Base-by-base conservation (phyloP, 75 land plant species). In the Pinus tabuliformis region DNA sequence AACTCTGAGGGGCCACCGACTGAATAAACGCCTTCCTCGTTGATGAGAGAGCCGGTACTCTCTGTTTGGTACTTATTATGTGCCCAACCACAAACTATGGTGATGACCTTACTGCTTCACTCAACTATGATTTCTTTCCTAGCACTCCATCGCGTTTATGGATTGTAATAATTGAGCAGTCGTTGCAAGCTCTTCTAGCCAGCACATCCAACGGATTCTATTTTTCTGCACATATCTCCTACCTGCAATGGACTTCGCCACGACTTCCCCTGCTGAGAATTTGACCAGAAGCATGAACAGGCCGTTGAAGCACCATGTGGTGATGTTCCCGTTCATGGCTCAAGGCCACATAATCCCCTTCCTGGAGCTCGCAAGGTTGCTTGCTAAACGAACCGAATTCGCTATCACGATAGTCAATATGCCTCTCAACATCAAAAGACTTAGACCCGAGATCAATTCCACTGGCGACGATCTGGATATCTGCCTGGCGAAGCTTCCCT, bases 261-360 rank as follows among this genome's bases (percentile, higher is more conserved):
- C 0, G 6, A 2, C 45, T 3, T 4, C 6, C 45, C 45, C 6
- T 42, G 6, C 0, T 42, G 45, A 42, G 28, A 24, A 24, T 22
- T 1, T 24, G 28, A 24, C 2, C 7, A 59, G 0, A 26, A 26
- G 1, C 36, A 15, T 0, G 7, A 11, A 24, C 33, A 45, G 21
- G 0, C 3, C 3, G 0, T 21, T 28, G 7, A 70, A 20, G 73
- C 22, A 18, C 26, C 79, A 76, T 52, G 58, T 89, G 3, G 73
- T 86, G 76, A 36, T 89, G 52, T 78, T 89, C 42, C 88, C 88
- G 4, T 83, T 78, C 80, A 78, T 83, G 80, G 83, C 83, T 56
- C 86, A 81, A 20, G 86, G 88, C 61, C 91, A 86, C 63, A 68
- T 86, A 30, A 83, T 78, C 49, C 88, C 90, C 52, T 75, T 86